A percentile compares a stretch with the other conserved stretches of the same genome.
These are phyloP conservation scores for Penicillium sp. DNA, from an alignment of 2,329 filamentous ascomycete species.

Conservation along the genomic window DNA sequence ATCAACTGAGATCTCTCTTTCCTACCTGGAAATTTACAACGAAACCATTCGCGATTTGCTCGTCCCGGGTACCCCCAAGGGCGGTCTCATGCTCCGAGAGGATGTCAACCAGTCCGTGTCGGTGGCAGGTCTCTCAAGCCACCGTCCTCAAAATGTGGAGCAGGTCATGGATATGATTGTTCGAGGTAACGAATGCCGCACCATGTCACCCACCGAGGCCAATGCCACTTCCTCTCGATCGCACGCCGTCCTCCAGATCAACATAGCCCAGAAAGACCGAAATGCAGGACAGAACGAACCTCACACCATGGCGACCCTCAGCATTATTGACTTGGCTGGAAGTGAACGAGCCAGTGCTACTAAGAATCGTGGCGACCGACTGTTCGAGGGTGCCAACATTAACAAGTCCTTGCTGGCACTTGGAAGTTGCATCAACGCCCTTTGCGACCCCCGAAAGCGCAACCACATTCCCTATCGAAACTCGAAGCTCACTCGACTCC, in stretches of 20 bases:
- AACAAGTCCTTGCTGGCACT: slow-evolving; percentile 96
- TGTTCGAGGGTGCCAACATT: slow-evolving; percentile 96
- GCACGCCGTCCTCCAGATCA: slow-evolving; percentile 96
- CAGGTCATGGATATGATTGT: slow-evolving; percentile 99
- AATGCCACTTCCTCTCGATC: slow-evolving; percentile 97
- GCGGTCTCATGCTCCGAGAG: slow-evolving; percentile 87
- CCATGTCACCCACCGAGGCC: slow-evolving; percentile 93
- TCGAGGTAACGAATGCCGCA: slow-evolving; percentile 88
- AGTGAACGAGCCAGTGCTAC: slow-evolving; percentile 95
- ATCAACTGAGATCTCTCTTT: slow-evolving; percentile 84
- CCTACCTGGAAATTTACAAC: slow-evolving; percentile 98
- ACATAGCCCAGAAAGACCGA: slow-evolving; percentile 89
- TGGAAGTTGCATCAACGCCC: slow-evolving; percentile 96
- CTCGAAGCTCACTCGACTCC: slow-evolving; percentile 90
- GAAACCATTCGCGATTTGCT: slow-evolving; percentile 96
- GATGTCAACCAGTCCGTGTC: slow-evolving; percentile 92
- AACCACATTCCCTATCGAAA: slow-evolving; percentile 97
- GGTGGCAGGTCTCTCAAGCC: slow-evolving; percentile 86
- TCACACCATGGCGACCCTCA: slow-evolving; percentile 96
- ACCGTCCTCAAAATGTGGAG: slow-evolving; percentile 86
- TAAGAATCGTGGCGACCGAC: slow-evolving; percentile 88
- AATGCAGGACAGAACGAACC: slow-evolving; percentile 92
- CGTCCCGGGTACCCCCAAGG: slow-evolving; percentile 80
- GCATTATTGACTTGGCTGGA: slow-evolving; percentile 95
- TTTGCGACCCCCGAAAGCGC: slow-evolving; percentile 87